Percentiles rank a stretch among this genome's conserved stretches.
phyloP scores from a whole-genome alignment of 2,329 filamentous ascomycete species.

The Xylaria sp. region DNA sequence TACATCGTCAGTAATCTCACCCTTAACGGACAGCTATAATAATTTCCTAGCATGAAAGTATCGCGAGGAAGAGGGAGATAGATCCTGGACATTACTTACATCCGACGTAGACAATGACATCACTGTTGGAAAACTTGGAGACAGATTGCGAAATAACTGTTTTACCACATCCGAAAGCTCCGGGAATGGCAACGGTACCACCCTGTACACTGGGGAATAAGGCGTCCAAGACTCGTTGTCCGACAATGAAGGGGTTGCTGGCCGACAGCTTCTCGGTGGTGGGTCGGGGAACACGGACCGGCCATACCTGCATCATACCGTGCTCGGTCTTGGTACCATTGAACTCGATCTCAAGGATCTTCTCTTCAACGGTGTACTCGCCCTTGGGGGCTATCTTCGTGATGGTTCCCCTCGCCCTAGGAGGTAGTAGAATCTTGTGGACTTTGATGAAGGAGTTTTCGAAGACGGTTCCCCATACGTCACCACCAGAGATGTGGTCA shows the following conservation, averaged over 20 bases:
- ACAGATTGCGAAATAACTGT: constrained; percentile 98
- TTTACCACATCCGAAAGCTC: constrained; percentile 98
- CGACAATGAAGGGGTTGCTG: constrained; percentile 91
- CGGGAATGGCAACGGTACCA: constrained; percentile 96
- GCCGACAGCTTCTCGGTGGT: constrained; percentile 91
- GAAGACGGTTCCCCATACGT: constrained; percentile 93
- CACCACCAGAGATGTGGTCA: constrained; percentile 95
- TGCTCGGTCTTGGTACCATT: constrained; percentile 94
- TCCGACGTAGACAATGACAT: constrained; percentile 98
- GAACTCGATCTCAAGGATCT: constrained; percentile 95
- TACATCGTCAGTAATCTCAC: constrained; percentile 14
- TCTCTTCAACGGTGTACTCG: constrained; percentile 92
- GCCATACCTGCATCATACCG: constrained; percentile 99
- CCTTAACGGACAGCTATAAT: no score
- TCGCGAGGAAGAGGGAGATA: neutral
- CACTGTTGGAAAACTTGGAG: constrained; percentile 99
- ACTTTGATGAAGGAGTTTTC: constrained; percentile 96
- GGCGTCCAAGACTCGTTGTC: constrained; percentile 94
- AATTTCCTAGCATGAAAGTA: neutral
- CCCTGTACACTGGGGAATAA: constrained; percentile 97
- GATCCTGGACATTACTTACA: constrained; percentile 52
- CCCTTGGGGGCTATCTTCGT: constrained; percentile 90
- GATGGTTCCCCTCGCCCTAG: constrained; percentile 89
- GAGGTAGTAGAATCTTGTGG: constrained; percentile 92
- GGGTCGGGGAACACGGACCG: constrained; percentile 93